Conservation (phyloP, 2,329 filamentous ascomycete species). For the Dothideomycetes sp. region DNA sequence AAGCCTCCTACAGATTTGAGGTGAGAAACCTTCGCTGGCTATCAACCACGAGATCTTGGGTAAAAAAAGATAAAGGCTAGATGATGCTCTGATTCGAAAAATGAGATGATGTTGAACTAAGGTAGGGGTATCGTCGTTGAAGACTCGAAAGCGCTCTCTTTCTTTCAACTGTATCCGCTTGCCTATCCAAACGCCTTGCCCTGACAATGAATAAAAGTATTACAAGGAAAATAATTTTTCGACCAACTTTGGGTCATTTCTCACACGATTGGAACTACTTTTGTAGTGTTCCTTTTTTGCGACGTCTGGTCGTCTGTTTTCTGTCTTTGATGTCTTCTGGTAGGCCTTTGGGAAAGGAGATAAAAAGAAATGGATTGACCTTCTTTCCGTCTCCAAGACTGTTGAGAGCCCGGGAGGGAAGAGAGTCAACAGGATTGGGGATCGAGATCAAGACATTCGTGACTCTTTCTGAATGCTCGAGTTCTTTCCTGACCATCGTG, state of each 20-base stretch:
- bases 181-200: background rate
- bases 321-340: no score
- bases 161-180: no score
- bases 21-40: no score
- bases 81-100: no score
- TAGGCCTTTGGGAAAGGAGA: no score
- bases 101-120: no score
- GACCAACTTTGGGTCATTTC: background rate
- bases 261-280: background rate
- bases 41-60: no score
- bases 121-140: conserved; percentile 13
- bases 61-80: no score
- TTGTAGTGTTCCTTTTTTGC: background rate
- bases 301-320: no score
- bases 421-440: no score
- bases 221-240: conserved; percentile 1
- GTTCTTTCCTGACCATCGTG: conserved; percentile 23
- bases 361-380: no score
- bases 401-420: background rate
- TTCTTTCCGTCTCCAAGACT: background rate
- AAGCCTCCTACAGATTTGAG: no score
- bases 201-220: background rate
- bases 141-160: background rate
- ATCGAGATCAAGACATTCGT: background rate
- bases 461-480: background rate